Evolutionary conservation across 2,329 filamentous ascomycete species (phyloP), one percentile per base, ranked within the genome.

Genomic region (Fusarium sp.): DNA sequence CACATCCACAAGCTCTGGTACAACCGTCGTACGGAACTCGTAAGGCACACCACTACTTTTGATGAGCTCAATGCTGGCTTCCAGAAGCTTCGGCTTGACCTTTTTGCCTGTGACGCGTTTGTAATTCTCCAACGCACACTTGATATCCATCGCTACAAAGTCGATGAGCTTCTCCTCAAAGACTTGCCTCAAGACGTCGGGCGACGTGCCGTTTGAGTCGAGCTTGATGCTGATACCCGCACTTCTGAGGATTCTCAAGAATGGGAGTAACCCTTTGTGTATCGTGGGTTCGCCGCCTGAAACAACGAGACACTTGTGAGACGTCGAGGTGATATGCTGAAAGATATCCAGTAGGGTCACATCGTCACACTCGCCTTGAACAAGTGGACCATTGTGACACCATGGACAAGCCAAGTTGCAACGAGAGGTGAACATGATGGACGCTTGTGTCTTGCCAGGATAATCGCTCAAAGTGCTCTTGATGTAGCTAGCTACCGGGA

Each of bases 131-230:
- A 74, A 5, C 0, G 71, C 73, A 18, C 73, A 74, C 18, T 74
- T 74, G 16, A 74, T 74, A 3, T 75, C 73, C 73, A 74, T 74
- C 0, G 73, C 73, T 1, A 72, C 61, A 9, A 74, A 74, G 11
- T 67, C 64, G 8, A 71, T 56, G 3, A 74, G 60, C 0, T 53
- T 51, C 16, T 75, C 69, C 0, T 49, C 11, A 3, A 67, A 75
- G 0, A 69, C 30, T 8, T 70, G 53, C 1, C 54, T 49, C 6
- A 74, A 30, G 0, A 65, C 13, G 0, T 55, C 34, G 0, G 73
- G 69, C 0, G 70, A 65, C 3, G 73, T 74, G 0, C 73, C 73
- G 5, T 74, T 74, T 1, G 72, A 67, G 30, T 74, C 73, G 2
- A 74, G 69, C 22, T 74, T 74, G 13, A 75, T 27, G 1, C 44